Evolutionary conservation across 148 eudicot species (phyloP).

Genomic region (Spergularia marina): DNA sequence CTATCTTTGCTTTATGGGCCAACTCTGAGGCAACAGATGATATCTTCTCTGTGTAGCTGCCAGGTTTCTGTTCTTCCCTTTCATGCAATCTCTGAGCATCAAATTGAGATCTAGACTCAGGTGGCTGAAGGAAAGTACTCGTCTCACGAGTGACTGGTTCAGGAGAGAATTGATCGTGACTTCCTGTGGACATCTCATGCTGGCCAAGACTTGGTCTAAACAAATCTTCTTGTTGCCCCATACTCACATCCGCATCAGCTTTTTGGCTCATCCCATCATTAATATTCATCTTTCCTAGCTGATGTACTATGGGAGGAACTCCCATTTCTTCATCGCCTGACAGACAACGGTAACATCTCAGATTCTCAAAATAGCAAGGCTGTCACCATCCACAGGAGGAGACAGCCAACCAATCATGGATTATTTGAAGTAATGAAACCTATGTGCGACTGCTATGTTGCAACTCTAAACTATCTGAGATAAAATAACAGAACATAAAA

Average conservation of each 20-base stretch:
- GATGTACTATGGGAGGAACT: conserved; percentile 35
- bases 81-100: conserved; percentile 10
- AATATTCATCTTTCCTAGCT: conserved; percentile 48
- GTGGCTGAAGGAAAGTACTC: neutral
- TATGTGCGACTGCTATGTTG: too few species aligned
- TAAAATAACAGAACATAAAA: too few species aligned
- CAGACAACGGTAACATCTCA: neutral
- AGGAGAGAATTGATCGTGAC: conserved; percentile 53
- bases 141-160: conserved; percentile 29
- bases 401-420: too few species aligned
- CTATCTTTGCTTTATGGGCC: conserved; percentile 30
- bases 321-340: conserved; percentile 48
- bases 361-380: neutral
- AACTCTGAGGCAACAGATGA: conserved; percentile 29
- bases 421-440: too few species aligned
- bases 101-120: conserved; percentile 14
- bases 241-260: neutral
- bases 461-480: too few species aligned
- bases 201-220: conserved; percentile 19
- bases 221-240: conserved; percentile 19
- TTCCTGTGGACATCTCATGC: conserved; percentile 33
- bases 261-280: conserved; percentile 15
- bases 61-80: conserved; percentile 16
- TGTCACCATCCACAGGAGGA: too few species aligned
- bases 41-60: conserved; percentile 25